A percentile compares a stretch with the other conserved stretches of the same genome.
These are phyloP conservation scores for Cubamyces lactineus DNA, from an alignment of 768 basidiomycete genomes.

Conservation along the genomic window DNA sequence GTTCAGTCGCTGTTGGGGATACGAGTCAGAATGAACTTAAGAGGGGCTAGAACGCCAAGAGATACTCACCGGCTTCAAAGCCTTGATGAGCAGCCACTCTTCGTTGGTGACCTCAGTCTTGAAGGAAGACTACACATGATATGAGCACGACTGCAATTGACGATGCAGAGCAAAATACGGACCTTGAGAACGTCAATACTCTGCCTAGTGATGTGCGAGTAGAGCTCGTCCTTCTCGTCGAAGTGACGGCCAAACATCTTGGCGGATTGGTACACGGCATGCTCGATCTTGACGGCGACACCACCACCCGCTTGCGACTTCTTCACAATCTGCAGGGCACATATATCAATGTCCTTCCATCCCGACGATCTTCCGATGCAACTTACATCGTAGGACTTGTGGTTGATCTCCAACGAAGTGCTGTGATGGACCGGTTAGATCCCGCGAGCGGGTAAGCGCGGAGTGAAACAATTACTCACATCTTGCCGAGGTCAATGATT, in stretches of 20 bases:
- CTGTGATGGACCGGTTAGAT: constrained; percentile 42
- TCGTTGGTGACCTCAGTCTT: constrained; percentile 86
- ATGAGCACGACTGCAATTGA: constrained; percentile 15
- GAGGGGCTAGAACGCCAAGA: neutral
- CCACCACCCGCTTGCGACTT: constrained; percentile 94
- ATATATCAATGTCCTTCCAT: neutral
- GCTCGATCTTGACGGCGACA: constrained; percentile 98
- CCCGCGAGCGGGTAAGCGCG: neutral
- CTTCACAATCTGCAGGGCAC: constrained; percentile 70
- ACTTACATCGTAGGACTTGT: constrained; percentile 81
- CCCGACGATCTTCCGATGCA: neutral
- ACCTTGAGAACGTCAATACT: constrained; percentile 97
- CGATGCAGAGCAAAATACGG: constrained; percentile 11
- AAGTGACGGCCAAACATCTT: constrained; percentile 98
- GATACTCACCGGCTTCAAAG: constrained; percentile 71
- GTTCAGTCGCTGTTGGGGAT: constrained; percentile 40
- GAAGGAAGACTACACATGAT: constrained; percentile 68
- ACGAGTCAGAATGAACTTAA: neutral
- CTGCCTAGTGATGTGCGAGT: constrained; percentile 87
- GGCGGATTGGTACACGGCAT: constrained; percentile 92
- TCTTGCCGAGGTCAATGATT: constrained; percentile 89
- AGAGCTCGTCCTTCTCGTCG: constrained; percentile 91
- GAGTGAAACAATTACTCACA: no score
- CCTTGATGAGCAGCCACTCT: constrained; percentile 93
- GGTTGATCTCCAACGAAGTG: constrained; percentile 96